Conservation (phyloP, 2,329 filamentous ascomycete genomes). For the Sclerotinia subarctica region DNA sequence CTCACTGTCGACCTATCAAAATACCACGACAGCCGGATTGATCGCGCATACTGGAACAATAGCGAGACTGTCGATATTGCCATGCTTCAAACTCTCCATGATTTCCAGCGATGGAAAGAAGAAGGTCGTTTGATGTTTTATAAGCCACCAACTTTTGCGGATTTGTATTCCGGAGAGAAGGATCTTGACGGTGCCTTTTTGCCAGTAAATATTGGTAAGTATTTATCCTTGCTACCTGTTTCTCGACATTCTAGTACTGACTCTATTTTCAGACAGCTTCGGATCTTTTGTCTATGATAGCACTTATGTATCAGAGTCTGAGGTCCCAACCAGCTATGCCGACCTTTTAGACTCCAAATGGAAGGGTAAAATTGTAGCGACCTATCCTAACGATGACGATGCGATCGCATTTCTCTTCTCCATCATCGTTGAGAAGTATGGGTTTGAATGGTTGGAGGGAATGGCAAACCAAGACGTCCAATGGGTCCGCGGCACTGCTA, state of each 20-base stretch:
- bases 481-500: slow-evolving; percentile 6
- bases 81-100: slow-evolving; percentile 50
- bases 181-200: slow-evolving; percentile 10
- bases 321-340: not conserved
- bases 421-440: slow-evolving; percentile 2
- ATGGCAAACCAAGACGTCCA: slow-evolving; percentile 2
- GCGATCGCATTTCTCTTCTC: not conserved
- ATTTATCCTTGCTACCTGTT: not conserved
- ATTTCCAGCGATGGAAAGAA: slow-evolving; percentile 50
- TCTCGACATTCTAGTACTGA: not conserved
- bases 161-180: not conserved
- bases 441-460: not conserved
- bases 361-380: slow-evolving; percentile 12
- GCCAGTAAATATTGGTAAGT: not conserved
- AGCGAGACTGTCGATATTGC: slow-evolving; percentile 46
- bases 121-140: slow-evolving; percentile 5
- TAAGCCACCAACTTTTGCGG: not conserved
- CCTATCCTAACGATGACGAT: slow-evolving; percentile 6
- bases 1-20: slow-evolving; percentile 52
- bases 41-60: slow-evolving; percentile 44
- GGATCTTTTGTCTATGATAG: not conserved
- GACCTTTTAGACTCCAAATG: slow-evolving; percentile 5
- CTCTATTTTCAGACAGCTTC: not conserved
- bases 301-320: slow-evolving; percentile 16
- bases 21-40: slow-evolving; percentile 50